phyloP scores from a whole-genome alignment of 2,329 filamentous ascomycete species.

The Polychaeton citri region DNA sequence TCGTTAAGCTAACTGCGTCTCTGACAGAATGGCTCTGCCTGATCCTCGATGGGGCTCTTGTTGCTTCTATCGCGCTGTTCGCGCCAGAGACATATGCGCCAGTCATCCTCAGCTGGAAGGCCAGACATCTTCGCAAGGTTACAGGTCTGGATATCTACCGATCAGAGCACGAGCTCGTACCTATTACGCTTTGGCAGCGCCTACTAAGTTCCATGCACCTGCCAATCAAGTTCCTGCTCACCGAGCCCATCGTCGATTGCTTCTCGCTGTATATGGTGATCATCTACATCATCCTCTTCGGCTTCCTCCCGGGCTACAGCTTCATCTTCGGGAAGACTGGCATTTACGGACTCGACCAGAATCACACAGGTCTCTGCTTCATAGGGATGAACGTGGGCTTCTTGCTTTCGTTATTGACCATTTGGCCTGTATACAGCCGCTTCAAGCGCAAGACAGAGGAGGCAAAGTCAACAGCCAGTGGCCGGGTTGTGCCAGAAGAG shows the following conservation, averaged over 20 bases:
- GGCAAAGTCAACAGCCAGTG: constrained; percentile 8
- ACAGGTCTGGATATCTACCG: constrained; percentile 12
- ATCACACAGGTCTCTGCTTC: constrained; percentile 32
- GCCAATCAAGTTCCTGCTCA: constrained; percentile 5
- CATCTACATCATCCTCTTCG: constrained; percentile 40
- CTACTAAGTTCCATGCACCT: background rate
- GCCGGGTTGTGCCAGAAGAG: constrained; percentile 20
- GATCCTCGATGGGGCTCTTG: constrained; percentile 1
- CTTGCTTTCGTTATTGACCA: background rate
- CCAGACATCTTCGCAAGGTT: constrained; percentile 14
- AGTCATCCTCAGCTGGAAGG: constrained; percentile 19
- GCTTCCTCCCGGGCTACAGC: constrained; percentile 39
- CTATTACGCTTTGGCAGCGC: constrained; percentile 6
- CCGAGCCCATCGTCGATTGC: constrained; percentile 31
- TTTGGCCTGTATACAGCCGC: constrained; percentile 1
- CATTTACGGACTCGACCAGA: constrained; percentile 27
- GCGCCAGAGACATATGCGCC: constrained; percentile 39
- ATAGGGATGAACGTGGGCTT: constrained; percentile 1
- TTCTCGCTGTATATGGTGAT: constrained; percentile 39
- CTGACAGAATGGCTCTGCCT: constrained; percentile 10
- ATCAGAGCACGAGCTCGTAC: constrained; percentile 9
- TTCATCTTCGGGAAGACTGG: constrained; percentile 32
- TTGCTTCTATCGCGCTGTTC: constrained; percentile 23
- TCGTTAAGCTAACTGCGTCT: background rate
- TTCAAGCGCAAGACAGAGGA: constrained; percentile 2